Base-by-base conservation (phyloP, 768 basidiomycete species). In the Vishniacozyma victoriae region DNA sequence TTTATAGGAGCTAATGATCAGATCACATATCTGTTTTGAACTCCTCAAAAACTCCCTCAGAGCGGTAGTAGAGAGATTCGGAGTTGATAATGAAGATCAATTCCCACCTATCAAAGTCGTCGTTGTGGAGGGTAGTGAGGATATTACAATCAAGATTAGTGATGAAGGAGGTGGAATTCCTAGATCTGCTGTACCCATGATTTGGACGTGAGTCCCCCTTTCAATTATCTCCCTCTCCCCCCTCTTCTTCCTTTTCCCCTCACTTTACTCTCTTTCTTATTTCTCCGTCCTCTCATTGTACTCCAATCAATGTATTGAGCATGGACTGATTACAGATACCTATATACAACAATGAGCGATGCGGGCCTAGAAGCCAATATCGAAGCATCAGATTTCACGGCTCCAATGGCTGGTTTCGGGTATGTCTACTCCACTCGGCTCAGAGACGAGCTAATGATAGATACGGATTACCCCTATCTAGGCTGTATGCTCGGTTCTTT, bases 61-160 rank as follows among this genome's bases (percentile, higher is more conserved):
- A 35, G 95, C 95, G 1, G 87, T 93, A 46, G 93, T 99, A 15
- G 95, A 97, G 72, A 81, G 86, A 2, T 86, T 81, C 70, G 93
- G 93, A 0, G 80, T 81, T 1, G 85, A 89, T 43, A 77, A 81
- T 50, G 88, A 88, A 66, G 81, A 82, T 47, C 57, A 63, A n/a
- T 86, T 83, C 74, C 90, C 90, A 11, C 84, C 89, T 0, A 92
- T 93, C 75, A 90, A 88, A 72, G 86, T 93, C 41, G 80, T 96
- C 48, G 93, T 95, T 27, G 87, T 93, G 1, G 91, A 93, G 67
- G 92, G 93, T n/a, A 87, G 83, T 55, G 93, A 96, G 67, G 93
- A 97, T 64, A 95, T 97, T 62, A 97, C 93, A 2, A 89, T 99
- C 79, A 99, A 99, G 79, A 95, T 99, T 52, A 84, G 82, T 1